Evolutionary conservation across 352 stramenopile genomes (phyloP).

Genomic region (Phytophthora sp.): DNA sequence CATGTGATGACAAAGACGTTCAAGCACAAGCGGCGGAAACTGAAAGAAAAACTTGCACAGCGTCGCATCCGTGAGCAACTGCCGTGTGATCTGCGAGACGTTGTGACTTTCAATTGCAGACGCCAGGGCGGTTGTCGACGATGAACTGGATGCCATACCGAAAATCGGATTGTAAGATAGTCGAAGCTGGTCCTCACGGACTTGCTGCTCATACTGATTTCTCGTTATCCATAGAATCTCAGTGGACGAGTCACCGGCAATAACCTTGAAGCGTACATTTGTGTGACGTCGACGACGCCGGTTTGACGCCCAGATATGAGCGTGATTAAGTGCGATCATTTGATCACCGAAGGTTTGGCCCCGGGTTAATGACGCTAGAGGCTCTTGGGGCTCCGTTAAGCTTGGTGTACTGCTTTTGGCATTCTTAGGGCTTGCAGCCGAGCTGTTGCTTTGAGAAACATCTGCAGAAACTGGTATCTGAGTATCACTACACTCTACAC

Average conservation of each 20-base stretch:
- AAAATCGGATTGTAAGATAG: conserved; percentile 45
- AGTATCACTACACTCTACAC: conserved; percentile 26
- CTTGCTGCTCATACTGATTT: conserved; percentile 41
- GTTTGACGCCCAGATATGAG: conserved; percentile 33
- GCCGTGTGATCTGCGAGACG: conserved; percentile 35
- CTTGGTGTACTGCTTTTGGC: background rate
- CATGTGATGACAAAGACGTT: conserved; percentile 56
- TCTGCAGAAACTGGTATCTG: background rate
- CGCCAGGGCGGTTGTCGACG: background rate
- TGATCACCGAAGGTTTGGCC: conserved; percentile 66
- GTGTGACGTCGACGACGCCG: conserved; percentile 11
- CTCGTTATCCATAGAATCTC: conserved; percentile 55
- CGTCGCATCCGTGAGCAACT: conserved; percentile 39
- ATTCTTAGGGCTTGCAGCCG: background rate
- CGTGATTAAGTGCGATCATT: conserved; percentile 50
- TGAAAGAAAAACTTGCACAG: conserved; percentile 58
- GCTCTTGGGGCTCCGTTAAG: conserved; percentile 7
- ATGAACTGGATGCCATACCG: background rate
- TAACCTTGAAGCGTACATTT: conserved; percentile 35
- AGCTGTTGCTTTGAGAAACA: background rate
- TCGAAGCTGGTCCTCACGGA: conserved; percentile 49
- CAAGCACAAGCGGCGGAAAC: conserved; percentile 60
- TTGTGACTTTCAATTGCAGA: conserved; percentile 26
- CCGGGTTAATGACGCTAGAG: conserved; percentile 38
- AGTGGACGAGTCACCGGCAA: conserved; percentile 47